Evolutionary conservation across 768 basidiomycete species (phyloP), one percentile per base, ranked within the genome.

Genomic region (Kwoniella europaea): DNA sequence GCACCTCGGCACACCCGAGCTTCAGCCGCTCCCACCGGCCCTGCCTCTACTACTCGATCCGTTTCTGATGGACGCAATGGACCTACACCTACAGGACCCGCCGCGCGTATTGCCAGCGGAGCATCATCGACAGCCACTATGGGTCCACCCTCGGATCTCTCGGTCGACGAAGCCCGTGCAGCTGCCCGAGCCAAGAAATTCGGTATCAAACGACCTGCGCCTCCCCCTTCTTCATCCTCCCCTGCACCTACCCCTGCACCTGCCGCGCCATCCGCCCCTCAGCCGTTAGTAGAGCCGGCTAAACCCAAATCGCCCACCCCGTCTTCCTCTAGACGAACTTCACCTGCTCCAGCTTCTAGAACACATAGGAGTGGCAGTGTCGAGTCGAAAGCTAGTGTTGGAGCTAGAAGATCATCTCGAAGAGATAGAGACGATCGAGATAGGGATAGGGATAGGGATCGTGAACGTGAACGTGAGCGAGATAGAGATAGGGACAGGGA

Each of bases 111-210:
- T 18, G 22, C 65, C 3, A 41, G 41, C 50, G 59, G 18, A 6
- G 22, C 71, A 7, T 41, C 63, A 4, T 35, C 71, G 50, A 13
- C 63, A 2, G 56, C 70, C 2, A 55, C 74, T 3, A 80, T 80
- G 79, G 77, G 75, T 29, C 79, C 79, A 13, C 79, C 79, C 4
- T 24, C 71, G 4, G 67, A 57, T 42, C 63, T 74, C 13, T 60
- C 74, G 4, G 71, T 76, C 5, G 77, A 78, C 41, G 79, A 77
- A 65, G 79, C 76, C 27, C 67, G 77, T 15, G 73, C 71, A 2
- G 77, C 77, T 2, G 76, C 77, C 9, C 71, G 79, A 54, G 79
- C 79, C 4, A 73, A 73, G 53, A 74, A 75, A 53, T 80, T 80
- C 57, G 79, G 79, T 16, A 57, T 76, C 62, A 61, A 72, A 7